Conservation (phyloP, 176 grass and related monocot genomes). For the Cenchrus purpureus region DNA sequence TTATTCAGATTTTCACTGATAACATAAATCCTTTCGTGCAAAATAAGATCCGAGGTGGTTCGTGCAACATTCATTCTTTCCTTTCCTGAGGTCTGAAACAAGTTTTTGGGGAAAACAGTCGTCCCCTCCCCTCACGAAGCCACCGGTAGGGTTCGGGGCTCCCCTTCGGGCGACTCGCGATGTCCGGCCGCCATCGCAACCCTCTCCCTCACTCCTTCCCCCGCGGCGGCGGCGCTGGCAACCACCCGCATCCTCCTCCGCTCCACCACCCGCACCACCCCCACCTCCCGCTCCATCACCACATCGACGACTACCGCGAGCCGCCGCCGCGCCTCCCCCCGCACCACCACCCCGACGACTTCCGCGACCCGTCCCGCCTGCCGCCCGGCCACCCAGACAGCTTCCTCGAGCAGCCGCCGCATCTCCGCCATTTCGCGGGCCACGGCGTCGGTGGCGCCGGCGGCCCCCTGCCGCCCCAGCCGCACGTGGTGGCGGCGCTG, state of each 20-base stretch:
- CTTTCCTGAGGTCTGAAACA: not conserved
- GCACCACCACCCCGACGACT: slow-evolving; percentile 54
- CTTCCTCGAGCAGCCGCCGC: slow-evolving; percentile 42
- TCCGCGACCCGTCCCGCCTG: slow-evolving; percentile 46
- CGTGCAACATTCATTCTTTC: not conserved
- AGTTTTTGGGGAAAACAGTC: not conserved
- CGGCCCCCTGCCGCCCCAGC: slow-evolving; percentile 40
- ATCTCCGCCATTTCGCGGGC: slow-evolving; percentile 50
- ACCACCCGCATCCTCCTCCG: slow-evolving; percentile 41
- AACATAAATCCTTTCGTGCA: no score
- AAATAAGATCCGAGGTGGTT: not conserved
- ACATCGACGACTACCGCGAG: slow-evolving; percentile 56
- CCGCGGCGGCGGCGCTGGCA: slow-evolving; percentile 20
- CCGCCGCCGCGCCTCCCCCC: slow-evolving; percentile 45
- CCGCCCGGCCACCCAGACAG: slow-evolving; percentile 40
- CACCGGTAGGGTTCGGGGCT: slow-evolving; percentile 52
- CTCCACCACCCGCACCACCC: slow-evolving; percentile 38
- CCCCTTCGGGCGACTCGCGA: slow-evolving; percentile 47
- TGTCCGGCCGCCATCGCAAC: slow-evolving; percentile 68
- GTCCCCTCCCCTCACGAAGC: not conserved
- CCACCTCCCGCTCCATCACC: slow-evolving; percentile 27
- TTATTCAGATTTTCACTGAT: no score
- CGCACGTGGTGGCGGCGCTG: slow-evolving; percentile 56
- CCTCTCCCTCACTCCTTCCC: slow-evolving; percentile 36
- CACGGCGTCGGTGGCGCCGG: slow-evolving; percentile 41